Conservation (phyloP, 768 basidiomycete genomes). For the Mycena belliarum region DNA sequence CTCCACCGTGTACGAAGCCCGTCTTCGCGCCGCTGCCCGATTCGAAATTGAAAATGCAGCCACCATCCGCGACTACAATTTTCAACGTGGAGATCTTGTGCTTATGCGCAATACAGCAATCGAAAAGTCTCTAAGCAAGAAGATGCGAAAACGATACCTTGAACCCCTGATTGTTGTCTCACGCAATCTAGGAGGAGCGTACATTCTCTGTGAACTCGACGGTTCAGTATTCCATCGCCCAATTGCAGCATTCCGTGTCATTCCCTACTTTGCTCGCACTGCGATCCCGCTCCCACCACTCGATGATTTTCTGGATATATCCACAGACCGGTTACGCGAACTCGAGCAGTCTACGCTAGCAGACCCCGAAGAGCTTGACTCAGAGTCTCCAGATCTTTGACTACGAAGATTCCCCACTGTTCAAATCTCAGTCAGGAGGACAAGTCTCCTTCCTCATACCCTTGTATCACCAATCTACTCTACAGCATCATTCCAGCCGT, state of each 20-base stretch:
- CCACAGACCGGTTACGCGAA: too few species aligned
- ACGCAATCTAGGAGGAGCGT: conserved; percentile 28
- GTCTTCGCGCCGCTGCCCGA: conserved; percentile 8
- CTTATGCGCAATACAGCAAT: conserved; percentile 34
- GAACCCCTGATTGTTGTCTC: conserved; percentile 36
- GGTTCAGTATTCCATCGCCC: too few species aligned
- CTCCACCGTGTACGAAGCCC: conserved; percentile 1
- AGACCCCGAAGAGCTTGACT: too few species aligned
- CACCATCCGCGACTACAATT: conserved; percentile 29
- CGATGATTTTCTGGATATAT: too few species aligned
- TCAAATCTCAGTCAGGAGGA: background rate
- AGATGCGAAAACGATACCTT: conserved; percentile 30
- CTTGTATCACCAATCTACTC: too few species aligned
- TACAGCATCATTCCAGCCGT: too few species aligned
- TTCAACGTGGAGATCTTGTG: conserved; percentile 27
- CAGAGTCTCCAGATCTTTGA: too few species aligned
- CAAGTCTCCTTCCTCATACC: background rate
- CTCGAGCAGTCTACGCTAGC: too few species aligned
- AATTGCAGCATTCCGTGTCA: too few species aligned
- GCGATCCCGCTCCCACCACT: too few species aligned
- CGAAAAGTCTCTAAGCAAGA: conserved; percentile 31
- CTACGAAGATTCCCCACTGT: background rate
- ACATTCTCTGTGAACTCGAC: conserved; percentile 19
- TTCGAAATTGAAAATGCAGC: conserved; percentile 23
- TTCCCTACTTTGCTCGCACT: too few species aligned